Evolutionary conservation across 2,329 filamentous ascomycete species (phyloP), one percentile per base, ranked within the genome.

Genomic region (Eutypella sp.): DNA sequence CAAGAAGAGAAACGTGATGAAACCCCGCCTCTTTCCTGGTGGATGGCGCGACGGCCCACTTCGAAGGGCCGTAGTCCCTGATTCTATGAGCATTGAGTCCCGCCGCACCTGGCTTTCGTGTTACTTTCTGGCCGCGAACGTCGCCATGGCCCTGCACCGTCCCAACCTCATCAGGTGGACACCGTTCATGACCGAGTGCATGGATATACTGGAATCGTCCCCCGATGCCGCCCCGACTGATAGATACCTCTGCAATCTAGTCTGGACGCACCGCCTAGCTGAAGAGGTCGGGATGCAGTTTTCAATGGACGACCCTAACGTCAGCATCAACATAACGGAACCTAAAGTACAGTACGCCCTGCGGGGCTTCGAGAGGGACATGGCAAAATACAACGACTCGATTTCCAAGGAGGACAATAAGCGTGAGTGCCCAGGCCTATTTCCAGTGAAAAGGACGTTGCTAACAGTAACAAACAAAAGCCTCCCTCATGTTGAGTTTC

Each of bases 221-320:
- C 70, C 74, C 1, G 74, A 82, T 2, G 77, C 78, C 1, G 71
- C 74, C 6, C 74, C 78, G 0, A 74, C 76, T 2, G 81, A 84
- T 59, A 66, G 68, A 46, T 76, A 75, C 46, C 68, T 85, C 13
- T 81, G 78, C 46, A 78, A 81, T 38, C 67, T 82, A 15, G 74
- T 81, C 1, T 78, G 75, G 68, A 75, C 79, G 23, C 76, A 82
- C 52, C 75, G 74, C 42, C 69, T 89, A 38, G 79, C 79, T 2
- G 87, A 90, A 60, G 83, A 89, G 47, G 75, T 88, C 15, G 77
- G 79, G 9, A 68, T 75, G 24, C 81, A 86, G 53, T 84, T 89
- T 49, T 75, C 74, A 5, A 76, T 84, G 62, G 84, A 89, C 50
- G 84, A 89, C 45, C 73, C 80, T 1, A 69, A 69, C 4, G 69